Evolutionary conservation across 768 basidiomycete genomes (phyloP), one percentile per base, ranked within the genome.

Genomic region (Xerocomellus intermedius): DNA sequence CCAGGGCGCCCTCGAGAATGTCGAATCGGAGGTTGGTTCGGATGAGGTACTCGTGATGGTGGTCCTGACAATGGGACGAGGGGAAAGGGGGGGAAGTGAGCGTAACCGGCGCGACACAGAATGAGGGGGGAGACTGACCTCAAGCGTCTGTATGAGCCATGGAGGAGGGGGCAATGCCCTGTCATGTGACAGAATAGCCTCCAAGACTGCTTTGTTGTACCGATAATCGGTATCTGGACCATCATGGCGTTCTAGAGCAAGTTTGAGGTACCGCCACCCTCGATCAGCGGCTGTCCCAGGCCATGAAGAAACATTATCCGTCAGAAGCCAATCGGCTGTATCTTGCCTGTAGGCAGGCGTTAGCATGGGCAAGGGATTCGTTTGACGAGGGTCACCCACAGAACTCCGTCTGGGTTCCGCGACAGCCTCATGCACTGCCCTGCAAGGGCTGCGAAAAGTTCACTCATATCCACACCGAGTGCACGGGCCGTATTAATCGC

Each of bases 211-310:
- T 64, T 91, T 90, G 45, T 81, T 81, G 68, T 97, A 96, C 54
- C 79, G 79, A 72, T 80, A 86, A 66, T 92, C 85, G 14, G 83
- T 90, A 48, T 83, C 80, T 19, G 75, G 63, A 12, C 76, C 77
- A 66, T 99, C 96, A 62, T 97, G 82, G 45, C 86, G 83, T 53
- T 86, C 82, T 57, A 98, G 76, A 19, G 86, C 81, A 60, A 85
- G 79, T 59, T 92, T 88, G 42, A 99, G 80, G 69, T 94, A 94
- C 65, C 89, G 81, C 91, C 94, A 94, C 5, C 86, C 93, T 57
- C 89, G 82, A 59, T 91, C 87, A 35, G 85, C 80, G 17, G 85
- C 76, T 7, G 88, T 81, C 5, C 95, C 95, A 19, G 88, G 81
- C 87, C 96, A 96, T 0, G 89, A 87, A 2, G 85, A 79, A 10